These are phyloP conservation scores for Bigelowiella natans DNA, from an alignment of 78 protist species.

Conservation along the genomic window DNA sequence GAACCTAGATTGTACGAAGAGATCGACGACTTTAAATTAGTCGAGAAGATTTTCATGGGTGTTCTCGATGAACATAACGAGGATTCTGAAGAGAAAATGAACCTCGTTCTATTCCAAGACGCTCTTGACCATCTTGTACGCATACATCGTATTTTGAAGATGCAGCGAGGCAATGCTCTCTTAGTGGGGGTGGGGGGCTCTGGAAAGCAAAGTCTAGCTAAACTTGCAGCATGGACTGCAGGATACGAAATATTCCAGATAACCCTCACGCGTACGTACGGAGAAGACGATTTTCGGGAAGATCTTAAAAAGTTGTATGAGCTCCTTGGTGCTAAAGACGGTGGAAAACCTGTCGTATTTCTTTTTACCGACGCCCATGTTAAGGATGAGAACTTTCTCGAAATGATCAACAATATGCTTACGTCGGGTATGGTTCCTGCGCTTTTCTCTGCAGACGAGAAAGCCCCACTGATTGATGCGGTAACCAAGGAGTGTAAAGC, in stretches of 20 bases:
- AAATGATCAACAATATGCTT: slow-evolving; percentile 69
- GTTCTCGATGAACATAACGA: slow-evolving; percentile 56
- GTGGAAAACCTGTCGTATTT: slow-evolving; percentile 33
- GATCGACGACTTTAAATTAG: slow-evolving; percentile 3
- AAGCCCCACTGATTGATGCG: slow-evolving; percentile 28
- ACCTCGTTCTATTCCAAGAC: slow-evolving; percentile 69
- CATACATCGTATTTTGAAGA: slow-evolving; percentile 54
- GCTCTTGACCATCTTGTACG: slow-evolving; percentile 63
- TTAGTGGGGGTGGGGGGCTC: slow-evolving; percentile 77
- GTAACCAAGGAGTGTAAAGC: slow-evolving; percentile 37
- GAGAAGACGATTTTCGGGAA: slow-evolving; percentile 57
- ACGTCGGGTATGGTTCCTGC: slow-evolving; percentile 76
- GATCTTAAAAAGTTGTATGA: slow-evolving; percentile 57
- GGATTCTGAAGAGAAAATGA: slow-evolving; percentile 25
- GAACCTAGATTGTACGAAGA: slow-evolving; percentile 48
- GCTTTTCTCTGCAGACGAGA: slow-evolving; percentile 64
- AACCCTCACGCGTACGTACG: slow-evolving; percentile 58
- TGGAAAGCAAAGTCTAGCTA: slow-evolving; percentile 65
- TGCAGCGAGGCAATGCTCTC: slow-evolving; percentile 73
- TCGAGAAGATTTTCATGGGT: slow-evolving; percentile 25
- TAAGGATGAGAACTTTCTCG: slow-evolving; percentile 61
- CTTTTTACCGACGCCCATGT: slow-evolving; percentile 75
- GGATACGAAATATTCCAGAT: slow-evolving; percentile 61
- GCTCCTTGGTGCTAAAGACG: slow-evolving; percentile 41
- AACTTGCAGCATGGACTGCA: slow-evolving; percentile 56